Conservation (phyloP, 176 grass and related monocot genomes). For the Poa pratensis region DNA sequence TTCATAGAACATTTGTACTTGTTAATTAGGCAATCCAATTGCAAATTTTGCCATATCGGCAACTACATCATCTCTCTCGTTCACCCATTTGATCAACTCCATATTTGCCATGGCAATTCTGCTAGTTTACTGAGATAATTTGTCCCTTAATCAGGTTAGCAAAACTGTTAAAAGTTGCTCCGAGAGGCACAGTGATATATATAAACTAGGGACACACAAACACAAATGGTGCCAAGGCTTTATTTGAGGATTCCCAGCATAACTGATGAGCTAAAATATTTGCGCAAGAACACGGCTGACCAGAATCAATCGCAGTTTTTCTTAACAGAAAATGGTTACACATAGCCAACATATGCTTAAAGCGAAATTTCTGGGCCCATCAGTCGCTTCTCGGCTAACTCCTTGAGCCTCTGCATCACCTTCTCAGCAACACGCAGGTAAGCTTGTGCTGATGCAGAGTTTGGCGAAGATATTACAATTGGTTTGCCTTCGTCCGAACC, state of each 20-base stretch:
- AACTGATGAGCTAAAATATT: neutral
- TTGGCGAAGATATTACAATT: conserved; percentile 62
- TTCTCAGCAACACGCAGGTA: conserved; percentile 74
- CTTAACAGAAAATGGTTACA: neutral
- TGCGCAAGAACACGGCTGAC: neutral
- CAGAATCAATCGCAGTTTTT: neutral
- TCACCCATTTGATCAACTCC: neutral
- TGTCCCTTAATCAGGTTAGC: neutral
- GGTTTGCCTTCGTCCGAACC: conserved; percentile 79
- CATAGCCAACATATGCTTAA: conserved; percentile 35
- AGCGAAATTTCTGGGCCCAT: conserved; percentile 71
- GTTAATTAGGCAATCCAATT: neutral
- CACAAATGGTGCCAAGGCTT: neutral
- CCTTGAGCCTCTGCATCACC: conserved; percentile 58
- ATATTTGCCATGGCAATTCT: neutral
- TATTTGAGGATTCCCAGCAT: neutral
- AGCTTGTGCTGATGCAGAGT: conserved; percentile 72
- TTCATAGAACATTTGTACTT: neutral
- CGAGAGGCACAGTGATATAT: neutral
- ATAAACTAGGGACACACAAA: neutral
- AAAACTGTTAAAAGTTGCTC: neutral
- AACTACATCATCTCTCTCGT: neutral
- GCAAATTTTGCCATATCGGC: neutral
- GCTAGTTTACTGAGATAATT: neutral
- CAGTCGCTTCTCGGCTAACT: conserved; percentile 62